Base-by-base conservation (phyloP, 2,329 filamentous ascomycete species). In the Claviceps maximensis region DNA sequence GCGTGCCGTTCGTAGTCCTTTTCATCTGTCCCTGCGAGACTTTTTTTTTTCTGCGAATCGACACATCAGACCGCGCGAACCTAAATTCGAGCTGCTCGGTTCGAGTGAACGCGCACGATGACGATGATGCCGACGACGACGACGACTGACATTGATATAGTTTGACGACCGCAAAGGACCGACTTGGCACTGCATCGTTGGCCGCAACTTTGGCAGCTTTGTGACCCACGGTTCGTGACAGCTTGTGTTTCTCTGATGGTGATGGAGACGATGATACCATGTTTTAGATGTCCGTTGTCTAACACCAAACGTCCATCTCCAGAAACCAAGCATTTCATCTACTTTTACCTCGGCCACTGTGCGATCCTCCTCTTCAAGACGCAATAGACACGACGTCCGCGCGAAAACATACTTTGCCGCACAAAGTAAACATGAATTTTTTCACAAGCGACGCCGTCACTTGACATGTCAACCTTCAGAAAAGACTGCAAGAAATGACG, bases 301-400 rank as follows among this genome's bases (percentile, higher is more conserved):
- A 23, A 36, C 21, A 33, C 54, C 54, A 7, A 52, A 50, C 2
- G 41, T 23, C 0, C 36, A 21, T 1, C 21, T 40, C 40, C 74
- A 96, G 93, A 97, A 72, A 97, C 93, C 29, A 97, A 97, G 75
- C 93, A 98, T 73, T 98, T 98, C 76, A 96, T 98, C 69, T 98
- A 98, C 76, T 98, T 98, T 76, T 98, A 98, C 75, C 86, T 98
- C 55, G 93, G 93, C 52, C 93, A 97, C 77, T 96, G 89, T 71
- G 93, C 93, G 55, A 97, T 98, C 67, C 80, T 98, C 53, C 83
- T 98, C 51, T 98, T 97, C 83, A 98, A 98, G 80, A 98, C 93
- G 42, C 91, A 96, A 81, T 97, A 55, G 27, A 29, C 29, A 47
- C 47, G 15, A 27, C 41, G 40, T 25, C 51, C n/a, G 51, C 36